Percentiles rank a stretch among this genome's conserved stretches.
These are phyloP conservation scores for Sugiyamaella novakii DNA, from an alignment of 1,139 yeast species.

Conservation along the genomic window DNA sequence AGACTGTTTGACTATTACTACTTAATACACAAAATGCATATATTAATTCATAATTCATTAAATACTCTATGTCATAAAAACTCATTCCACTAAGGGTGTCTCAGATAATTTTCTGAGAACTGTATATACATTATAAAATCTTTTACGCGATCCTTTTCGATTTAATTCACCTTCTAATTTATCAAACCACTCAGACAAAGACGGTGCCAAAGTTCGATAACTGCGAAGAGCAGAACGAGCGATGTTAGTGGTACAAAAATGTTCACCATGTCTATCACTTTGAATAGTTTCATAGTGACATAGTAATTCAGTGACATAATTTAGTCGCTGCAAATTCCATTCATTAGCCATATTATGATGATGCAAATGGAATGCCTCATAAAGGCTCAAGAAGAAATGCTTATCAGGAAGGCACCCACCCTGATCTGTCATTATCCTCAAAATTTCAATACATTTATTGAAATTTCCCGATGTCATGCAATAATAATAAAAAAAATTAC, in stretches of 20 bases:
- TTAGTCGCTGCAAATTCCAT: conserved; percentile 20
- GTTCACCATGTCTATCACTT: conserved; percentile 8
- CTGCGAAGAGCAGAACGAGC: conserved; percentile 17
- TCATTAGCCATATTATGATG: conserved; percentile 15
- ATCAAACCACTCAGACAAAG: conserved; percentile 7
- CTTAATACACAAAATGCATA: too few species aligned
- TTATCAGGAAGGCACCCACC: conserved; percentile 21
- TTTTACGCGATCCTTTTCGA: conserved; percentile 7
- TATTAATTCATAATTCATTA: conserved; percentile 18
- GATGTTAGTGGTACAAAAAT: conserved; percentile 21
- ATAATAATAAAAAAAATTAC: conserved; percentile 25
- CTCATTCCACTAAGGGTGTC: conserved; percentile 6
- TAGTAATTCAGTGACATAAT: conserved; percentile 20
- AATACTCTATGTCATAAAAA: background rate
- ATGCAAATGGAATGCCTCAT: conserved; percentile 20
- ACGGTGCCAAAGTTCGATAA: conserved; percentile 17
- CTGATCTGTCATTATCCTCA: conserved; percentile 17
- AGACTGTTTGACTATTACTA: too few species aligned
- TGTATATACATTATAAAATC: conserved; percentile 19
- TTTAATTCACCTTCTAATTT: conserved; percentile 2
- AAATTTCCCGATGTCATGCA: conserved; percentile 20
- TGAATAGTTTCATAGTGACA: conserved; percentile 19
- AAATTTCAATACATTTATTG: conserved; percentile 17
- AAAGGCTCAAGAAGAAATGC: conserved; percentile 15
- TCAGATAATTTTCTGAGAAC: conserved; percentile 12